Conservation (phyloP, 345 rosid species). For the Citrus trifoliata region DNA sequence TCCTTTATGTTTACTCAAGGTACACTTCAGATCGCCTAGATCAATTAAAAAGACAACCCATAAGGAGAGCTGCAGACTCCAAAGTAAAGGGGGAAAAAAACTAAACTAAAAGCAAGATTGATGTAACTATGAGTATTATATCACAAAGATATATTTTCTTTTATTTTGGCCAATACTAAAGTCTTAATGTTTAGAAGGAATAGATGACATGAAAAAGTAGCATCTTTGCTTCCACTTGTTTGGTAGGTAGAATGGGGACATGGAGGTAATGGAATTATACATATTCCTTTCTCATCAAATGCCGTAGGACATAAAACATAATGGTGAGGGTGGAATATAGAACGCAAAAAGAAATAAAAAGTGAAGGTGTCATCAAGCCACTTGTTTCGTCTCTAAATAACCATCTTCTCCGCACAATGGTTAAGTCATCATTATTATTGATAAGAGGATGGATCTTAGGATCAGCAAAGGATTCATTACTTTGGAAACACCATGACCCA, state of each 20-base stretch:
- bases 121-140: not conserved
- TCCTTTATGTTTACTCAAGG: constrained; percentile 90
- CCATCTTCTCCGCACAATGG: not conserved
- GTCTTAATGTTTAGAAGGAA: not conserved
- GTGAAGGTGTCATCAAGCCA: not conserved
- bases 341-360: no score
- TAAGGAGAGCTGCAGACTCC: not conserved
- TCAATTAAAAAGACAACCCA: constrained; percentile 11
- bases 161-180: not conserved
- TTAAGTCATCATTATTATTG: no score
- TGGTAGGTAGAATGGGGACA: not conserved
- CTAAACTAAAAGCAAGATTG: not conserved
- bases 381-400: not conserved
- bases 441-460: not conserved
- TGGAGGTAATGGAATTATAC: not conserved
- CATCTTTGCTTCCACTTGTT: not conserved
- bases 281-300: not conserved
- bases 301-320: not conserved
- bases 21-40: constrained; percentile 79
- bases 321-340: not conserved
- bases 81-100: constrained; percentile 1
- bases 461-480: not conserved
- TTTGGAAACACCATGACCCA: not conserved
- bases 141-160: not conserved
- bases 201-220: not conserved